Base-by-base conservation (phyloP, 2,329 filamentous ascomycete genomes). In the Fusarium oligoseptatum region DNA sequence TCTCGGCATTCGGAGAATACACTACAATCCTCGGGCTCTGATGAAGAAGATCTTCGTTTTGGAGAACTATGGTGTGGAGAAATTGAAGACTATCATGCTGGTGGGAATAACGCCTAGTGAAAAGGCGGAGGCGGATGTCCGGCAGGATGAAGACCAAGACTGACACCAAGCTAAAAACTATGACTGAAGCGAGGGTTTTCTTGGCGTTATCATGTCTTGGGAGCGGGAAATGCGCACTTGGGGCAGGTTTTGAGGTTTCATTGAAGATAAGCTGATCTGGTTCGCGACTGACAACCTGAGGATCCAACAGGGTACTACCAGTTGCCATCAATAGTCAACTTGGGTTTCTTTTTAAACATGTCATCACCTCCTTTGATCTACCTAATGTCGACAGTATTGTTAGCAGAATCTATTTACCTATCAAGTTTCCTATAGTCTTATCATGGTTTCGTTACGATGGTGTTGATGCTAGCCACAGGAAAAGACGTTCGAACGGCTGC, bases 401-500 rank as follows among this genome's bases (percentile, higher is more conserved):
- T 55, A 63, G 45, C 27, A n/a, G 17, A 3, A 37, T 11, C 27
- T 39, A 1, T 32, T 57, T 22, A 10, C 15, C 50, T 48, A 34
- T 15, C 10, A 14, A 4, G 11, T 24, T 27, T 24, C 22, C 14
- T 48, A 32, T 34, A 48, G 37, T 36, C 50, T 20, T 34, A 12
- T 7, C 32, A 60, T 60, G 34, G 15, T 22, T 29, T 24, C 52
- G 29, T 27, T 48, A 68, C 56, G 29, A 50, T 57, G 37, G 24
- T 14, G 34, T 45, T 34, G n/a, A 27, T 37, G 24, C 34, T 63
- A 7, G 24, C 36, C 67, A 73, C 84, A 6, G 83, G 84, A 10
- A 77, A 79, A 24, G 79, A 84, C 36, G 83, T 84, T 74, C 87
- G 84, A 66, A 83, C 85, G 36, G 85, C 82, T 45, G 84, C 84